Base-by-base conservation (phyloP, 495 filamentous ascomycete species). In the Extremus antarcticus region DNA sequence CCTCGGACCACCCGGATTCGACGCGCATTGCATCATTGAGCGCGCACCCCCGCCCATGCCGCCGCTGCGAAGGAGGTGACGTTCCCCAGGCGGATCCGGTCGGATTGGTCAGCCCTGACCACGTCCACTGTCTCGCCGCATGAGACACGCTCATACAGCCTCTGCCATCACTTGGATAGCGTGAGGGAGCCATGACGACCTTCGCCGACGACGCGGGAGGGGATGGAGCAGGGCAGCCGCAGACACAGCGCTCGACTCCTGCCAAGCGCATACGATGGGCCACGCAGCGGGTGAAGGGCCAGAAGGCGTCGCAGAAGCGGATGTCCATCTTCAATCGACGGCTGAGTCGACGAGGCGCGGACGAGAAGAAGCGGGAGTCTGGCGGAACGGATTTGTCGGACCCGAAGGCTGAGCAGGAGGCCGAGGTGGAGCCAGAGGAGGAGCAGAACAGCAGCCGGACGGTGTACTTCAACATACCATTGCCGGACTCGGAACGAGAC, bases 221-320 rank as follows among this genome's bases (percentile, higher is more conserved):
- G 38, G 17, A 2, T 22, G n/a, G 8, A 40, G 29, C 29, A 41
- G 29, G 32, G 29, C 50, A 25, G 38, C 62, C 65, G 54, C 57
- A 63, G 29, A 63, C 53, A 57, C 63, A 73, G 55, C 54, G 55
- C 1, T 46, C 58, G 29, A 55, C 47, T 23, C 54, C 61, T 11
- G 77, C 76, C 25, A 84, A 86, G 70, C 75, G 88, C 65, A 82
- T 89, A 65, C 76, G 94, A 83, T 99, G 92, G 92, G 92, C 92
- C 52, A 97, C 92, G 25, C 87, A 88, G 59, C 83, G 87, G 64
- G 76, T 83, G 58, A 82, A 78, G 50, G 84, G 86, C 55, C 74
- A 80, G 69, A 85, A 82, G 66, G 87, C 83, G 29, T 69, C 80
- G 63, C 73, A 78, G 64, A 97, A 96, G 74, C 85, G 92, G 54